phyloP scores from a whole-genome alignment of 2,329 filamentous ascomycete species.

The Fusarium luffae region DNA sequence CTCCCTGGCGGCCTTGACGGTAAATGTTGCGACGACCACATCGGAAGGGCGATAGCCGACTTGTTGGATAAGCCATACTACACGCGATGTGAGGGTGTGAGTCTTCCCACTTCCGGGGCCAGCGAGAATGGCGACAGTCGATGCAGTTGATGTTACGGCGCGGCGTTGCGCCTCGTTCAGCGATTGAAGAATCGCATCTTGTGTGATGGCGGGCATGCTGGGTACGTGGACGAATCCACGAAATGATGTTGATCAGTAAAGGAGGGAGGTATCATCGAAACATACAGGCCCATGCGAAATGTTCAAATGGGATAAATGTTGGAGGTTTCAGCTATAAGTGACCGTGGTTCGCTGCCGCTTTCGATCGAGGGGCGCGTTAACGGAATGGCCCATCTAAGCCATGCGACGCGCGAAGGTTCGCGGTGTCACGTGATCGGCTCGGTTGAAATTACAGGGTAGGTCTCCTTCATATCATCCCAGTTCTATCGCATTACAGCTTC shows the following conservation, averaged over 20 bases:
- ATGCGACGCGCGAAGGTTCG: slow-evolving; percentile 26
- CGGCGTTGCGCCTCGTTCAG: slow-evolving; percentile 67
- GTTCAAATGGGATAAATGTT: background rate
- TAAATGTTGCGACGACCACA: slow-evolving; percentile 96
- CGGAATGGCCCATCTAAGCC: background rate
- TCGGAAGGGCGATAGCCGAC: slow-evolving; percentile 81
- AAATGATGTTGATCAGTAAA: slow-evolving; percentile 19
- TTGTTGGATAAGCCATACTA: slow-evolving; percentile 85
- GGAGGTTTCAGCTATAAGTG: background rate
- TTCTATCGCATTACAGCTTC: background rate
- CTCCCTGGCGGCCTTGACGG: slow-evolving; percentile 91
- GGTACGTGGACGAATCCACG: slow-evolving; percentile 38
- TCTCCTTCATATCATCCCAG: background rate
- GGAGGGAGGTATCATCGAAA: slow-evolving; percentile 25
- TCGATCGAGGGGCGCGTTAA: background rate
- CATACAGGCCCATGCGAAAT: background rate
- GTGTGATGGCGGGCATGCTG: slow-evolving; percentile 45
- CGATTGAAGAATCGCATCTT: slow-evolving; percentile 56
- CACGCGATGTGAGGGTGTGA: slow-evolving; percentile 91
- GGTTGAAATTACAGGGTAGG: background rate
- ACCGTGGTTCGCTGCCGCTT: background rate
- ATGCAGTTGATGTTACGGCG: slow-evolving; percentile 63
- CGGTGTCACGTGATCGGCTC: slow-evolving; percentile 24
- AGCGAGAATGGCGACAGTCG: slow-evolving; percentile 73
- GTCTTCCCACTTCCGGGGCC: slow-evolving; percentile 86